Evolutionary conservation across 257 asterid species (phyloP).

Genomic region (Nyctanthes arbortristis): DNA sequence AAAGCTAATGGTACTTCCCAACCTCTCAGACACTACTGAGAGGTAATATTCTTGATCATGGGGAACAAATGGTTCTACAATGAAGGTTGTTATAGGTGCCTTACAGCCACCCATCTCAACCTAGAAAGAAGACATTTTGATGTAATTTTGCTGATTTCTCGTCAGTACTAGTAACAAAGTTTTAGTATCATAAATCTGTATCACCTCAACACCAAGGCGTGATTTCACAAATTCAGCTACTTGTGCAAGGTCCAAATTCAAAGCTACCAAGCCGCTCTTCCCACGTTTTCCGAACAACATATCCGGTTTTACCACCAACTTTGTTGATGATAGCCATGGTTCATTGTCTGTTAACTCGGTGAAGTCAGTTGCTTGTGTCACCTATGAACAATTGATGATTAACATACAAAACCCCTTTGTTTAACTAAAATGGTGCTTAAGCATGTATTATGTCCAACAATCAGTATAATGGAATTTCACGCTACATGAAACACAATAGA

Average conservation of each 20-base stretch:
- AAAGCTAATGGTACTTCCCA: conserved; percentile 84
- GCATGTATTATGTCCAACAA: not conserved
- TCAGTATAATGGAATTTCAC: too few species aligned
- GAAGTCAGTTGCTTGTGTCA: conserved; percentile 69
- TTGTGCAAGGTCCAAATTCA: conserved; percentile 76
- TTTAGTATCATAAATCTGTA: conserved; percentile 5
- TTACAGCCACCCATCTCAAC: conserved; percentile 97
- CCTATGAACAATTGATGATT: conserved; percentile 36
- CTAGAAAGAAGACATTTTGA: conserved; percentile 34
- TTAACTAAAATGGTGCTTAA: conserved; percentile 6
- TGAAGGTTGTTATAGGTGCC: conserved; percentile 91
- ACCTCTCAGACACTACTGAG: conserved; percentile 78
- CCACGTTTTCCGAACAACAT: conserved; percentile 97
- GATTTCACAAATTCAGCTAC: conserved; percentile 87
- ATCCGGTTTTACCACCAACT: conserved; percentile 89
- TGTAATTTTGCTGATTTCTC: conserved; percentile 30
- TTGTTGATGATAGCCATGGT: conserved; percentile 86
- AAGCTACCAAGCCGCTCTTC: conserved; percentile 90
- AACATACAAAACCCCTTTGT: conserved; percentile 8
- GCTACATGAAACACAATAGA: too few species aligned
- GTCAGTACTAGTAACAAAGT: conserved; percentile 7
- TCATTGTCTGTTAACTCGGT: conserved; percentile 75
- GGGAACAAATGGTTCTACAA: conserved; percentile 89
- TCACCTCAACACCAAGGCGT: conserved; percentile 91
- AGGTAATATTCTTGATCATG: conserved; percentile 88